phyloP scores from a whole-genome alignment of 441 rosid genomes.

The Mallotus repandus region DNA sequence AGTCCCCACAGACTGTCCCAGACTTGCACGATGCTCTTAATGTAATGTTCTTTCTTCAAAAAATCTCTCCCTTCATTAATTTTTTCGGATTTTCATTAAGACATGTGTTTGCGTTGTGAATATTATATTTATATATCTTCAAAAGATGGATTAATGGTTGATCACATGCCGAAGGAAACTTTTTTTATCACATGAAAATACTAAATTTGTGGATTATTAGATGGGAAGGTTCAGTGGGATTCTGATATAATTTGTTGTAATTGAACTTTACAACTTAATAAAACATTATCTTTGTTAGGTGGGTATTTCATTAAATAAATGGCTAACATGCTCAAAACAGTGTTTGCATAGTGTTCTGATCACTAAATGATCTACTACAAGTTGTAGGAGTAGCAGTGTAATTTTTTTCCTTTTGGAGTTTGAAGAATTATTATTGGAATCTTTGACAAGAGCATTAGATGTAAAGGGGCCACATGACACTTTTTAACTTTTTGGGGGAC shows the following conservation, averaged over 20 bases:
- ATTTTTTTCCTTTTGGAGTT: neutral
- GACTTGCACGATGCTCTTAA: constrained; percentile 44
- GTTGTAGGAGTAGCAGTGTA: too few species aligned
- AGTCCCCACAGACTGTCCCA: constrained; percentile 73
- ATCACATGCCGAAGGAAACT: neutral
- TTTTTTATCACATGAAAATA: too few species aligned
- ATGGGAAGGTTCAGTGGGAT: too few species aligned
- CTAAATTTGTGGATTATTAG: too few species aligned
- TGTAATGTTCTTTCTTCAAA: constrained; percentile 29
- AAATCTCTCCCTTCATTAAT: neutral
- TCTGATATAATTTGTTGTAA: too few species aligned
- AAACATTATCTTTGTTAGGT: too few species aligned
- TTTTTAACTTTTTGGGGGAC: constrained; percentile 12
- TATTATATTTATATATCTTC: neutral
- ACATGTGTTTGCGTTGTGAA: neutral
- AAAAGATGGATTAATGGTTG: neutral
- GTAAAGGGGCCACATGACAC: neutral
- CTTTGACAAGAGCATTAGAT: neutral
- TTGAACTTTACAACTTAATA: too few species aligned
- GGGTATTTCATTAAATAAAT: too few species aligned
- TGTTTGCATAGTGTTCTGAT: too few species aligned
- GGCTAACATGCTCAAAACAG: too few species aligned
- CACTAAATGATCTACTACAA: too few species aligned
- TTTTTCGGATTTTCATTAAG: neutral
- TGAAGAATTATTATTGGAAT: neutral